Evolutionary conservation across 495 filamentous ascomycete species (phyloP).

Genomic region (Neurospora cerealis): DNA sequence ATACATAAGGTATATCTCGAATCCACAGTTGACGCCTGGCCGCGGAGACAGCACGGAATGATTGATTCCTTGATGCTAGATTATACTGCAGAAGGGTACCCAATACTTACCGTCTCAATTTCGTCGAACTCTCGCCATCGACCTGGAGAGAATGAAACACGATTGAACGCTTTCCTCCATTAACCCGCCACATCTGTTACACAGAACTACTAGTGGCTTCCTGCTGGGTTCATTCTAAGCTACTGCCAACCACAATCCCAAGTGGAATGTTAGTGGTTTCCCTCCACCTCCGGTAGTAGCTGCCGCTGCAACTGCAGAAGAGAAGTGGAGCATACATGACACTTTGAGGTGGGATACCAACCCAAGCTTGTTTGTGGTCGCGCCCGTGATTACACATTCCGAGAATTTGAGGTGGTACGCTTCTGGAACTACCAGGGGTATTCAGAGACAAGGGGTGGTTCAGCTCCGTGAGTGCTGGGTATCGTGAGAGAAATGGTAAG

Average conservation of each 20-base stretch:
- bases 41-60: not conserved
- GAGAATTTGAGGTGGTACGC: not conserved
- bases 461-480: not conserved
- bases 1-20: not conserved
- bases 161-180: not conserved
- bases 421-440: not conserved
- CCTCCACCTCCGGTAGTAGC: not conserved
- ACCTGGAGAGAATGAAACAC: not conserved
- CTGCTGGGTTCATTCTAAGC: not conserved
- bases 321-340: not conserved
- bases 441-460: not conserved
- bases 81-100: not conserved
- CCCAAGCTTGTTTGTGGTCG: not conserved
- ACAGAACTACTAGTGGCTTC: not conserved
- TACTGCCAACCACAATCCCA: not conserved
- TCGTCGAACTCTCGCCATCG: not conserved
- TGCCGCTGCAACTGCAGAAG: not conserved
- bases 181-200: not conserved
- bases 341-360: not conserved
- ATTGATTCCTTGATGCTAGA: not conserved
- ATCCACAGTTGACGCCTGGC: not conserved
- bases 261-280: not conserved
- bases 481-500: not conserved
- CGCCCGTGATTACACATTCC: not conserved
- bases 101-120: not conserved